Conservation (phyloP, 2,329 filamentous ascomycete genomes). For the Cladosporium oxysporum region DNA sequence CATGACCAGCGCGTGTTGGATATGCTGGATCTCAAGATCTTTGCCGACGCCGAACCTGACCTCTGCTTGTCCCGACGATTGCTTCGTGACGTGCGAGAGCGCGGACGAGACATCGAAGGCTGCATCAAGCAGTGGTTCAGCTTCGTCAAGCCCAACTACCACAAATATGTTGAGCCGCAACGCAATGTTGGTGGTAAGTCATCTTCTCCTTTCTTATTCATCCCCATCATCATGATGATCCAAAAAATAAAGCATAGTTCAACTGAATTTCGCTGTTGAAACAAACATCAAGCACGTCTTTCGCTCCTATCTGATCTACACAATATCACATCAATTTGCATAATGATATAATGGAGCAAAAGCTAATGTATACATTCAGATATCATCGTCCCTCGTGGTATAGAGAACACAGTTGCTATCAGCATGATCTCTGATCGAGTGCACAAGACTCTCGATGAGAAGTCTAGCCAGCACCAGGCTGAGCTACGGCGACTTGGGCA, state of each 20-base stretch:
- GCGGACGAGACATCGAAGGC: conserved; percentile 88
- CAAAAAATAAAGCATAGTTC: conserved; percentile 43
- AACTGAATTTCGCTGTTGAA: conserved; percentile 42
- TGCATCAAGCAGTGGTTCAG: conserved; percentile 98
- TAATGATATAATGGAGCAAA: not conserved
- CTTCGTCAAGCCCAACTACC: conserved; percentile 96
- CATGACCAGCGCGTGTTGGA: conserved; percentile 85
- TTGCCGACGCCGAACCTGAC: conserved; percentile 93
- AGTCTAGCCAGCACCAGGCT: conserved; percentile 79
- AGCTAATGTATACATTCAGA: conserved; percentile 52
- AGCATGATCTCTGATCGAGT: conserved; percentile 94
- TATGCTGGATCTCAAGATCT: conserved; percentile 93
- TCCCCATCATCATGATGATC: conserved; percentile 37
- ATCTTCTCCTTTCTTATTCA: not conserved
- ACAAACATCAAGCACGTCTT: conserved; percentile 39
- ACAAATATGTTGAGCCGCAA: conserved; percentile 91
- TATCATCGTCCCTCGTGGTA: conserved; percentile 90
- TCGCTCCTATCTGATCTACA: conserved; percentile 38
- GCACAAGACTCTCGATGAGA: conserved; percentile 79
- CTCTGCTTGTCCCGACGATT: conserved; percentile 90
- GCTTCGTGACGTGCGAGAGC: conserved; percentile 82
- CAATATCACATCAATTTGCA: conserved; percentile 5
- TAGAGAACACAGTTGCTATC: conserved; percentile 93
- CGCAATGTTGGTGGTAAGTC: conserved; percentile 73
- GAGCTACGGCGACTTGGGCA: conserved; percentile 76